Evolutionary conservation across 148 eudicot genomes (phyloP), one percentile per base, ranked within the genome.

Genomic region (Oxyria digyna): DNA sequence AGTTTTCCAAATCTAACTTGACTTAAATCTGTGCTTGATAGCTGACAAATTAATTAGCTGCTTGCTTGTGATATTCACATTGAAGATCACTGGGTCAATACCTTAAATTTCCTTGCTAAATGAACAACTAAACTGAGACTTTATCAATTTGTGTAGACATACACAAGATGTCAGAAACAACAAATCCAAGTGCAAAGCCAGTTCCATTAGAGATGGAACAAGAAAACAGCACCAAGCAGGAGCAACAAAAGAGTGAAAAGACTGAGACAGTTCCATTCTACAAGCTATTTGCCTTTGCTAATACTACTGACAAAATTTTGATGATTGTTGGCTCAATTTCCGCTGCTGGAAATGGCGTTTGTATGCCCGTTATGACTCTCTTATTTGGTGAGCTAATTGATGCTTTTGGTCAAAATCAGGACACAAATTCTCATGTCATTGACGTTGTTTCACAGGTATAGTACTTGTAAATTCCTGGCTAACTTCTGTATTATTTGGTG

Each of bases 261-360:
- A 71, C 72, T 4, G 67, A 75, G 1, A 65, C 79, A 10, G 82
- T 89, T 32, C 84, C 89, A 8, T 85, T 89, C 67, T 77, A 75
- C 71, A 87, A 82, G 81, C 82, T 87, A 0, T 89, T 89, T 62
- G 18, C 82, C 10, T 89, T 89, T 66, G 85, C 89, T 2, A 91
- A 89, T 78, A 75, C 86, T 3, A 59, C 65, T 12, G 96, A 89
- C 74, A 80, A 65, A 62, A 35, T 72, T 11, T 49, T 87, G 81
- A 87, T 89, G 91, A 54, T 80, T 38, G 33, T 81, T 35, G 96
- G 96, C 63, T 63, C 91, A 1, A 74, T 83, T 49, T 87, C 83
- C 38, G 91, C 86, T 27, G 71, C 84, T 27, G 91, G 73, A 0
- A 84, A 87, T 68, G 96, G 96, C 0, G 10, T 83, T 6, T 82